Evolutionary conservation across 2,329 filamentous ascomycete genomes (phyloP), one percentile per base, ranked within the genome.

Genomic region (Dactylellina haptotyla): DNA sequence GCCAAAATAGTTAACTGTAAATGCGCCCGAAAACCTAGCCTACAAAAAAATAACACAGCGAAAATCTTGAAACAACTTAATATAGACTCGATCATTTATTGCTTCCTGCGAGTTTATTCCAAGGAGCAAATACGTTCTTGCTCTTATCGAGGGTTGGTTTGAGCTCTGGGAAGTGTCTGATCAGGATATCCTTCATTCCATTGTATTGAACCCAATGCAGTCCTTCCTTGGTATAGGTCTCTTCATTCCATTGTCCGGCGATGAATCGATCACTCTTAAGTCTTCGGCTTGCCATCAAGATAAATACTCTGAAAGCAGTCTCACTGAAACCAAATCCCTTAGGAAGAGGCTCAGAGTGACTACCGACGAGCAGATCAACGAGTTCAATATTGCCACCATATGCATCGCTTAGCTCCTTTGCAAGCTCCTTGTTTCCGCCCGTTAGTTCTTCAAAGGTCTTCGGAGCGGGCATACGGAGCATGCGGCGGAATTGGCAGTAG

Each of bases 281-380:
- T 20, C 81, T 75, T 10, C 82, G 73, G 41, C 79, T 81, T 0
- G 82, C 83, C 82, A 84, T 84, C 1, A 83, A 72, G 37, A 84
- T 82, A 65, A 84, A 84, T 1, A 84, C 78, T 0, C 82, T 77
- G 74, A 84, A 84, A 1, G 83, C 83, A 1, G 83, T 84, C 58
- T 84, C 83, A 71, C 80, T 82, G 76, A 84, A 84, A 0, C 83
- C 83, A 56, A 84, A 84, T 0, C 83, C 83, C 30, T 80, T 77
- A 3, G 82, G 81, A 4, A 84, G 62, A 0, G 82, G 82, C 75
- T 84, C 83, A 46, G 80, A 79, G 30, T 81, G 81, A 28, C 79
- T 82, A 0, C 83, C 83, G 1, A 84, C 80, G 0, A 84, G 77
- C 0, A 80, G 75, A 63, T 84, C 83, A 0, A 84, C 82, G 10